Conservation (phyloP, 305 asterid species). For the Ilex paraguariensis region DNA sequence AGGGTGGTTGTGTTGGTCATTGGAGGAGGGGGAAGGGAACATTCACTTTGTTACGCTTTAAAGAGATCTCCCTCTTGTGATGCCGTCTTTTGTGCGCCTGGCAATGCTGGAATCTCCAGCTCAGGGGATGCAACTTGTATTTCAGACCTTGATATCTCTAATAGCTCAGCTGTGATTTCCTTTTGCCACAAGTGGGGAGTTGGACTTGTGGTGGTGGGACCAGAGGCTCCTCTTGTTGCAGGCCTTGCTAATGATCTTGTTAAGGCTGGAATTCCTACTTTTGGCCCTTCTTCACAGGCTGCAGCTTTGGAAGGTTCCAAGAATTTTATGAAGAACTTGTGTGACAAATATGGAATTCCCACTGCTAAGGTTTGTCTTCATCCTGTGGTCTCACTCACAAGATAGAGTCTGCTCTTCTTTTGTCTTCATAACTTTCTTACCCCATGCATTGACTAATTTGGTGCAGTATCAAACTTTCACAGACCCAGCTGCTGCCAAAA, state of each 20-base stretch:
- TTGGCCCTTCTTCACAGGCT: constrained; percentile 97
- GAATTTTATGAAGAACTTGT: constrained; percentile 85
- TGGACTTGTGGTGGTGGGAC: constrained; percentile 86
- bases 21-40: constrained; percentile 99
- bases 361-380: constrained; percentile 72
- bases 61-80: constrained; percentile 79
- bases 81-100: constrained; percentile 92
- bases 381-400: neutral
- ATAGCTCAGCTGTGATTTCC: constrained; percentile 67
- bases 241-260: constrained; percentile 91
- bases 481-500: constrained; percentile 68
- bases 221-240: constrained; percentile 96
- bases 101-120: constrained; percentile 80
- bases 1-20: constrained; percentile 79
- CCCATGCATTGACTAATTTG: constrained; percentile 4
- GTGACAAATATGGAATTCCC: constrained; percentile 89
- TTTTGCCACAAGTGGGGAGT: constrained; percentile 82
- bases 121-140: constrained; percentile 92
- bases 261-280: constrained; percentile 76
- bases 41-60: constrained; percentile 80
- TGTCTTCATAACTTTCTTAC: no score
- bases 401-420: neutral
- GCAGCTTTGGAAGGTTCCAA: constrained; percentile 97
- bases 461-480: constrained; percentile 80
- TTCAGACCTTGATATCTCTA: constrained; percentile 54